Evolutionary conservation across 768 basidiomycete genomes (phyloP).

Genomic region (Suillus fuscotomentosus): DNA sequence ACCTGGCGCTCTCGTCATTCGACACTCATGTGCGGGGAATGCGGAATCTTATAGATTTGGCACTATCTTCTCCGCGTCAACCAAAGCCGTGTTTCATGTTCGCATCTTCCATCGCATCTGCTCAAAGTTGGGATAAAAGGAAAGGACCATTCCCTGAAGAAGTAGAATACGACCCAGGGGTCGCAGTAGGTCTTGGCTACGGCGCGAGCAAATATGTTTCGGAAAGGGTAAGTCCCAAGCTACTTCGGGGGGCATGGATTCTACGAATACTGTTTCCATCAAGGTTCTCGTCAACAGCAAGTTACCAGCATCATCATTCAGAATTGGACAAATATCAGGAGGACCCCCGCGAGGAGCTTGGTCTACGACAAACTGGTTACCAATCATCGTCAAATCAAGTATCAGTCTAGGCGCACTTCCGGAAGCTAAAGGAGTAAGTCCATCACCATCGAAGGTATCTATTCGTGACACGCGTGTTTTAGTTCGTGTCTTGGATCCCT

Average conservation of each 20-base stretch:
- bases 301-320: constrained; percentile 34
- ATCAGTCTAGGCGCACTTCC: constrained; percentile 23
- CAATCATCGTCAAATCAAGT: constrained; percentile 38
- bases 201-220: constrained; percentile 45
- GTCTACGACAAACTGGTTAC: constrained; percentile 47
- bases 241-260: background rate
- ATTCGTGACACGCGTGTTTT: background rate
- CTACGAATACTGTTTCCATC: background rate
- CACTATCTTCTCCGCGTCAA: constrained; percentile 24
- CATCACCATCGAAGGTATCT: background rate
- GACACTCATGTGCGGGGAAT: constrained; percentile 39
- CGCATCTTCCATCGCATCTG: constrained; percentile 39
- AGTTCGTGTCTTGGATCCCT: constrained; percentile 22
- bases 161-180: constrained; percentile 25
- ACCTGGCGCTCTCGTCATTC: constrained; percentile 39
- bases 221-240: constrained; percentile 31
- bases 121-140: constrained; percentile 27
- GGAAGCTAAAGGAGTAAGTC: constrained; percentile 23
- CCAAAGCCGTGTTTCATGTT: constrained; percentile 34
- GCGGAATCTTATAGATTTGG: constrained; percentile 35
- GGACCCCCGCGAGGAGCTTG: constrained; percentile 39
- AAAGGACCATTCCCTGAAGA: constrained; percentile 36
- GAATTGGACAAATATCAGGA: constrained; percentile 48
- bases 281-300: constrained; percentile 39
- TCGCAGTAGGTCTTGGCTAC: constrained; percentile 43